Percentiles rank a stretch among this genome's conserved stretches.
Conservation (phyloP, 2,329 filamentous ascomycete genomes). For the Penicillium brevicompactum region DNA sequence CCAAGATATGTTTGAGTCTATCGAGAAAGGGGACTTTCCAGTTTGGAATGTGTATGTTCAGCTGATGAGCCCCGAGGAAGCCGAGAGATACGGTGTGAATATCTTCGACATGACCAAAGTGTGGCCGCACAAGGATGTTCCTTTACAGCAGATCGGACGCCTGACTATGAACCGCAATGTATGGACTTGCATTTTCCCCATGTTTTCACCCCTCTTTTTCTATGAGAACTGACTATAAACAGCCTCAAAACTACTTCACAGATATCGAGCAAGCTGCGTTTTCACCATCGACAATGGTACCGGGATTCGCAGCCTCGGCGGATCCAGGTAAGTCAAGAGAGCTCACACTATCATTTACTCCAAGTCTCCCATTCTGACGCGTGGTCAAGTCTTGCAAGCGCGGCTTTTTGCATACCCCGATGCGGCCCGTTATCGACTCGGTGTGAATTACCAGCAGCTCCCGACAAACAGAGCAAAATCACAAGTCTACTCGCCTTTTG, state of each 20-base stretch:
- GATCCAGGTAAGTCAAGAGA: slow-evolving; percentile 52
- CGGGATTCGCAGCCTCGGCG: slow-evolving; percentile 63
- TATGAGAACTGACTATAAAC: background rate
- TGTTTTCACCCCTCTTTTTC: background rate
- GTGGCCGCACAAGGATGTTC: slow-evolving; percentile 75
- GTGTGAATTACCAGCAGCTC: slow-evolving; percentile 46
- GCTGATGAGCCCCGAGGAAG: slow-evolving; percentile 66
- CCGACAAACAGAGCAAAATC: slow-evolving; percentile 41
- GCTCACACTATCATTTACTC: background rate
- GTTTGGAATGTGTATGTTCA: slow-evolving; percentile 81
- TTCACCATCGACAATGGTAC: slow-evolving; percentile 65
- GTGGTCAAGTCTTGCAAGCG: slow-evolving; percentile 55
- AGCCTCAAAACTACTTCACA: slow-evolving; percentile 62
- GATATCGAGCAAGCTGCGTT: slow-evolving; percentile 71
- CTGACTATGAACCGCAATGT: slow-evolving; percentile 75
- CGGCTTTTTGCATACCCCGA: slow-evolving; percentile 65
- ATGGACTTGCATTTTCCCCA: background rate
- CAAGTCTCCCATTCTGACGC: no score
- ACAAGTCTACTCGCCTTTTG: slow-evolving; percentile 56
- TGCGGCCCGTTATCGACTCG: slow-evolving; percentile 46
- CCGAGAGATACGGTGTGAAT: slow-evolving; percentile 79
- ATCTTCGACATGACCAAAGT: slow-evolving; percentile 82
- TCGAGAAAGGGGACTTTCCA: slow-evolving; percentile 68
- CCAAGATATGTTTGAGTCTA: slow-evolving; percentile 72
- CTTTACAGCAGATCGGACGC: slow-evolving; percentile 74